Conservation (phyloP, 305 asterid genomes). For the Solanum aculeatissimum region DNA sequence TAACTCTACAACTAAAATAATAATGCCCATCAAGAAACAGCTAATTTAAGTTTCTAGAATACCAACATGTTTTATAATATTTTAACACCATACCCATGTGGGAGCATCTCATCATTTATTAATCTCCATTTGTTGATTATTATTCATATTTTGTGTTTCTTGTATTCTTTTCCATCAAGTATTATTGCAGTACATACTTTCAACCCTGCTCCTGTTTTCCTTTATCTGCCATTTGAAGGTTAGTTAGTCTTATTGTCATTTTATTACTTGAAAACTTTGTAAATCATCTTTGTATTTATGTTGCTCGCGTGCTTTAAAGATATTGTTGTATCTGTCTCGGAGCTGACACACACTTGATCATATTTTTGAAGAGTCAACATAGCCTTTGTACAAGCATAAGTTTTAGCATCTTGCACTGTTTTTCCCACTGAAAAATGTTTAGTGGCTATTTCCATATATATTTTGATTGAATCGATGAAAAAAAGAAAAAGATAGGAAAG, state of each 20-base stretch:
- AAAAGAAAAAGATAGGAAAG: too few relatives aligned
- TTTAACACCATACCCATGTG: background rate
- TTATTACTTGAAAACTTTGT: background rate
- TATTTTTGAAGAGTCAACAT: background rate
- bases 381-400: background rate
- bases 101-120: background rate
- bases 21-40: background rate
- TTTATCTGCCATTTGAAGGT: background rate
- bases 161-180: background rate
- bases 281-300: background rate
- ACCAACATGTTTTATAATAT: too few relatives aligned
- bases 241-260: accelerated
- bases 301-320: too few relatives aligned
- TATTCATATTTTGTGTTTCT: background rate
- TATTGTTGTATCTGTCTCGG: too few relatives aligned
- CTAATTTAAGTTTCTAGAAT: background rate
- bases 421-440: too few relatives aligned
- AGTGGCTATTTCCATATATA: too few relatives aligned
- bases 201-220: background rate
- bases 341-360: background rate
- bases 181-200: background rate
- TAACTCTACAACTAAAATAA: too few relatives aligned
- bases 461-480: too few relatives aligned
- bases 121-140: background rate
- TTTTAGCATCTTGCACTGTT: background rate